Conservation (phyloP, 106 monocot genomes). For the Dioscorea alata region DNA sequence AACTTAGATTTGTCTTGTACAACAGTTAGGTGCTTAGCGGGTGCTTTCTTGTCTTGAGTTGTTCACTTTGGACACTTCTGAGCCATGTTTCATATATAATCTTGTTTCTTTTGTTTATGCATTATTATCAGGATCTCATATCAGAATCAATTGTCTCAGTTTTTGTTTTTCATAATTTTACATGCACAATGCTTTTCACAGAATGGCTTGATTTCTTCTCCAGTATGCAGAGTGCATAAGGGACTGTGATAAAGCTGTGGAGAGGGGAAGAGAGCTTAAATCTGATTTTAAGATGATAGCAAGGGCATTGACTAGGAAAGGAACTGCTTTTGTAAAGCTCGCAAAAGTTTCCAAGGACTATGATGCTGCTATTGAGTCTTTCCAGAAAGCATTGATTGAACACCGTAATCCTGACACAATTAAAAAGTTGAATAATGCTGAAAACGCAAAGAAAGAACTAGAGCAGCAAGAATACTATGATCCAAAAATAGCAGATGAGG, state of each 20-base stretch:
- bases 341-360: conserved; percentile 72
- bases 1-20: no score
- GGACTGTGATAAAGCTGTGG: conserved; percentile 92
- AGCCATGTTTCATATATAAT: no score
- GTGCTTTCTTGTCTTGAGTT: no score
- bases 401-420: conserved; percentile 91
- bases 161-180: no score
- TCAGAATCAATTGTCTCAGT: no score
- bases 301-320: conserved; percentile 90
- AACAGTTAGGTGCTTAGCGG: no score
- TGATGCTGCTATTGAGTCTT: conserved; percentile 83
- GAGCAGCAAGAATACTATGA: conserved; percentile 92
- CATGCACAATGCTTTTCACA: no score
- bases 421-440: conserved; percentile 86
- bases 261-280: conserved; percentile 85
- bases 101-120: no score
- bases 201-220: background rate
- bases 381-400: conserved; percentile 91
- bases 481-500: conserved; percentile 87
- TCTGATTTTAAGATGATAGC: conserved; percentile 92
- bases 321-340: conserved; percentile 66
- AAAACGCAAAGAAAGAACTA: conserved; percentile 81
- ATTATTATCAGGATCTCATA: no score
- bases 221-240: conserved; percentile 93
- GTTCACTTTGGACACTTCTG: no score